Base-by-base conservation (phyloP, 2,329 filamentous ascomycete species). In the Talaromyces sp. region DNA sequence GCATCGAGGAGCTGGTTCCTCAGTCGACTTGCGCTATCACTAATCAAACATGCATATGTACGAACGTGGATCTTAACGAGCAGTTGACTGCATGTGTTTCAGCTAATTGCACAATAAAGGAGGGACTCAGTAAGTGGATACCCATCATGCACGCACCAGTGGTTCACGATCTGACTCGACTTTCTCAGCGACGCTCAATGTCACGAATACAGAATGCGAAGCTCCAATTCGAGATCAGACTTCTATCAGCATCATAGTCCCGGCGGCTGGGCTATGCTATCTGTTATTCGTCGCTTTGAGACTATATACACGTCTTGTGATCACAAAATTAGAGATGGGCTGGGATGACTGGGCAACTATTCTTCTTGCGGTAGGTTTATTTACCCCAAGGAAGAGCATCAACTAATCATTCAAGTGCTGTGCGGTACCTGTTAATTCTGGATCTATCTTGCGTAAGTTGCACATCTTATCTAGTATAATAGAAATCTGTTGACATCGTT, bases 31-130 rank as follows among this genome's bases (percentile, higher is more conserved):
- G 49, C 29, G 35, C 49, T 19, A 17, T 42, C 20, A 51, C 17
- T 29, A 47, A 51, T 19, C 42, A 51, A 33, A 47, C 49, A 42
- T 51, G 49, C 29, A 47, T 51, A 4, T 51, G 49, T 29, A 51
- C 43, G 24, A 51, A 51, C 27, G 36, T 35, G 10, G 13, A 41
- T 2, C 49, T 51, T 13, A 41, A 47, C 7, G 20, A 27, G 4
- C 20, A 36, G 36, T 19, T 51, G 35, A 30, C 6, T 2, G 13
- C 3, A 1, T 43, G 41, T 32, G 41, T 43, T 17, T 29, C 41
- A 10, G 41, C 41, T 1, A 43, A 32, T 32, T 43, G 41, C 41
- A 43, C 27, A 8, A 19, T 32, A 5, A 43, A 30, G 16, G 24
- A 43, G 17, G 22, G 24, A 10, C 41, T 43, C 4, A 43, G 41